These are phyloP conservation scores for Penicillium glabrum DNA, from an alignment of 2,329 filamentous ascomycete species.

Conservation along the genomic window DNA sequence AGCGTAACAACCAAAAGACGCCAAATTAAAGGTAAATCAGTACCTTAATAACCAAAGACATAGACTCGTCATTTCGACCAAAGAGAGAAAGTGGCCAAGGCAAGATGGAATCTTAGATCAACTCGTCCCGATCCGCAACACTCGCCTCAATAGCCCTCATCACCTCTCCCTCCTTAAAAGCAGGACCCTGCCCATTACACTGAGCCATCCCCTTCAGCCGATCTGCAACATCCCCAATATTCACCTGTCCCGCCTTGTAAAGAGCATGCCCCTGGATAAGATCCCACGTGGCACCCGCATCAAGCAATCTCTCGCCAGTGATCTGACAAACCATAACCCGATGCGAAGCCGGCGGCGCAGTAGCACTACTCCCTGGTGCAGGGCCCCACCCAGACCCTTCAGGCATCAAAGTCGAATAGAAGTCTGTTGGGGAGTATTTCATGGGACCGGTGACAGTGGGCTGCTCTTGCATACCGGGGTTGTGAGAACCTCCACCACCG, in stretches of 20 bases:
- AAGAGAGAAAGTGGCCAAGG: not conserved
- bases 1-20: not conserved
- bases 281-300: conserved; percentile 83
- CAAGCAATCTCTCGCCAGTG: conserved; percentile 67
- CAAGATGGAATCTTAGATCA: conserved; percentile 53
- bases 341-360: conserved; percentile 50
- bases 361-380: not conserved
- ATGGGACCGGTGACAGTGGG: conserved; percentile 65
- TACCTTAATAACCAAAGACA: not conserved
- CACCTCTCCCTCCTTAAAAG: conserved; percentile 78
- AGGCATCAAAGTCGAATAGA: conserved; percentile 64
- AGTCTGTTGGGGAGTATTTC: conserved; percentile 70
- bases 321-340: conserved; percentile 66
- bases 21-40: conserved; percentile 1
- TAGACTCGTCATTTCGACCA: not conserved
- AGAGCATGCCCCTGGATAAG: conserved; percentile 78
- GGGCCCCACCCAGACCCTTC: conserved; percentile 24
- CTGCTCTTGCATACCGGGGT: conserved; percentile 36
- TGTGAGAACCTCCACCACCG: conserved; percentile 39
- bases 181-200: conserved; percentile 85
- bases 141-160: conserved; percentile 74
- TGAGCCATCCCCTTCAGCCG: conserved; percentile 70
- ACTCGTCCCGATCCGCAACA: conserved; percentile 74
- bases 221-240: conserved; percentile 79
- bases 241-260: conserved; percentile 73